A percentile compares a stretch with the other conserved stretches of the same genome.
These are phyloP conservation scores for Theileria orientalis DNA, from an alignment of 169 alveolate genomes.

Conservation along the genomic window DNA sequence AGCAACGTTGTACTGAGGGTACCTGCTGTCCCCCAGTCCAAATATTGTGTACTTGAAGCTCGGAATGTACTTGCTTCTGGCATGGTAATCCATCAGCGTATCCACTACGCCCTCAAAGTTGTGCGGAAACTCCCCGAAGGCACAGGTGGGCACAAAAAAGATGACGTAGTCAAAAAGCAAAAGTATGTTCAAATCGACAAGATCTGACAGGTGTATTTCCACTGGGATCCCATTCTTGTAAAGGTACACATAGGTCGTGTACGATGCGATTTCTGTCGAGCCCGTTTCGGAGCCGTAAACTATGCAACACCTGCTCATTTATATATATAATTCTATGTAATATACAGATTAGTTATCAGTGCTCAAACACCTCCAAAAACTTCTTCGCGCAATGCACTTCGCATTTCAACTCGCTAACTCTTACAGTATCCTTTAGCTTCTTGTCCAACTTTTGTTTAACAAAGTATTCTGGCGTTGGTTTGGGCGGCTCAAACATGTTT, in stretches of 20 bases:
- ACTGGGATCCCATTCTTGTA: constrained; percentile 21
- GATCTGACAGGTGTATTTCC: constrained; percentile 10
- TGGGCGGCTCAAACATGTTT: constrained; percentile 58
- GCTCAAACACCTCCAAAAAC: constrained; percentile 14
- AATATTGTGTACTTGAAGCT: constrained; percentile 32
- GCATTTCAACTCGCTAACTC: constrained; percentile 47
- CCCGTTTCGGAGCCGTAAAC: constrained; percentile 65
- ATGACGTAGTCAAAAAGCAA: constrained; percentile 16
- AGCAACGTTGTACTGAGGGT: constrained; percentile 52
- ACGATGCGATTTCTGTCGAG: constrained; percentile 49
- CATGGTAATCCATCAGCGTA: background rate
- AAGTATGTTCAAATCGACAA: background rate
- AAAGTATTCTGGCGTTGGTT: constrained; percentile 42
- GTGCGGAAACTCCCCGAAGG: constrained; percentile 61
- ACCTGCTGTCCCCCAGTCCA: constrained; percentile 64
- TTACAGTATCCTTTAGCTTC: constrained; percentile 27
- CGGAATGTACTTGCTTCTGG: background rate
- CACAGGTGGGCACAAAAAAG: constrained; percentile 60
- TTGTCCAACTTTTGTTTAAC: constrained; percentile 45
- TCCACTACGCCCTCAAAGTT: constrained; percentile 10
- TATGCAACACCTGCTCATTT: constrained; percentile 20
- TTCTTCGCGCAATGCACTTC: constrained; percentile 58
- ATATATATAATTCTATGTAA: too few relatives aligned
- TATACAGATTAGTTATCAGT: background rate
- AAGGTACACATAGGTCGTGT: constrained; percentile 30